Evolutionary conservation across 2,329 filamentous ascomycete genomes (phyloP).

Genomic region (Coniochaeta sp.): DNA sequence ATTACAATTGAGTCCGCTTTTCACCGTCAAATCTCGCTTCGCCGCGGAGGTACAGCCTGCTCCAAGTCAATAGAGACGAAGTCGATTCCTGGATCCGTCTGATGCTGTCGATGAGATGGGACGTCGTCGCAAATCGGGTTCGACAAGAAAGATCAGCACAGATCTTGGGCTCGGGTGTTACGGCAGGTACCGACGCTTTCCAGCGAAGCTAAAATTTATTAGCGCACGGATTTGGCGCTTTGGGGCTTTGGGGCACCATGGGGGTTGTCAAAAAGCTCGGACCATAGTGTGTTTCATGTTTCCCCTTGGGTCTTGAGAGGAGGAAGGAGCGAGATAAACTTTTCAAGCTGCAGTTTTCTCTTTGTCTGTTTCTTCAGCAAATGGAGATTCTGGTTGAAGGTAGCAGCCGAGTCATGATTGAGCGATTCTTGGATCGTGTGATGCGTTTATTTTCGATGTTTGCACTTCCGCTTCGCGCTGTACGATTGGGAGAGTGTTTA

Average conservation of each 20-base stretch:
- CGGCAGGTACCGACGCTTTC: background rate
- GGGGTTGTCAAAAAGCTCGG: background rate
- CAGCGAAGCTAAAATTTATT: background rate
- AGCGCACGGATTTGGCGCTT: background rate
- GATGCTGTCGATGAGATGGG: background rate
- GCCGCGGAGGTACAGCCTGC: background rate
- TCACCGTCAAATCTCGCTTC: background rate
- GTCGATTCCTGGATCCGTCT: too few species aligned
- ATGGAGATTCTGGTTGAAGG: background rate
- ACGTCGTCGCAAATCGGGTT: background rate
- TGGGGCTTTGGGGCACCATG: too few species aligned
- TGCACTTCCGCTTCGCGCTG: background rate
- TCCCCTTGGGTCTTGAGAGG: too few species aligned
- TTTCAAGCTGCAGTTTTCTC: background rate
- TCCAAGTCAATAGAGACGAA: background rate
- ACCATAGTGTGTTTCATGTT: background rate
- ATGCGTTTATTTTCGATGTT: background rate
- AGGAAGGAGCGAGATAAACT: background rate
- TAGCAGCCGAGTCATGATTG: background rate
- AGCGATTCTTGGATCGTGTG: background rate
- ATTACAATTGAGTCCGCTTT: too few species aligned
- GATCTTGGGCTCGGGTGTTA: background rate
- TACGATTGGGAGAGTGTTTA: background rate
- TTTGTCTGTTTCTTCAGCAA: background rate
- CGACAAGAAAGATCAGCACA: background rate